phyloP scores from a whole-genome alignment of 768 basidiomycete genomes.

The Suillus weaverae region DNA sequence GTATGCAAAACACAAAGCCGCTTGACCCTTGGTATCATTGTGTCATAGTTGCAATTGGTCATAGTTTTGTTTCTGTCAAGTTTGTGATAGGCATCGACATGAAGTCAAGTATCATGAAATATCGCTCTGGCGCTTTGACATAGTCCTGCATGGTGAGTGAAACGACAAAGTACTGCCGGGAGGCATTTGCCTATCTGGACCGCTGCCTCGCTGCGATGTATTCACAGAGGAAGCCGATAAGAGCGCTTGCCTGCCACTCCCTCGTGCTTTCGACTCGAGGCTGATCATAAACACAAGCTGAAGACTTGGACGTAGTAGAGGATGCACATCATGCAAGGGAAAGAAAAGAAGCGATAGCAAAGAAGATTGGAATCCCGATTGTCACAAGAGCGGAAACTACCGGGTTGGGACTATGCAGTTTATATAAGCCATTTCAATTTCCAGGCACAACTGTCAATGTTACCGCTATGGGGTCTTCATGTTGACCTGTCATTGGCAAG shows the following conservation, averaged over 20 bases:
- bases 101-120: neutral
- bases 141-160: slow-evolving; percentile 5
- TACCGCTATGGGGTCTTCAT: no score
- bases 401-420: neutral
- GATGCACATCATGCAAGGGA: neutral
- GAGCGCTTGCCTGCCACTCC: slow-evolving; percentile 4
- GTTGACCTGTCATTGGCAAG: neutral
- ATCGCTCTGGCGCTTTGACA: neutral
- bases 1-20: slow-evolving; percentile 9
- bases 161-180: neutral
- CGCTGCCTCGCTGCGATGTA: slow-evolving; percentile 3
- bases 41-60: slow-evolving; percentile 5
- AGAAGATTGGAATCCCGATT: neutral
- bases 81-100: slow-evolving; percentile 4
- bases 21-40: slow-evolving; percentile 10
- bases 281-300: neutral
- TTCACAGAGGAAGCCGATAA: slow-evolving; percentile 13
- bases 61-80: neutral
- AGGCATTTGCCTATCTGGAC: slow-evolving; percentile 13
- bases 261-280: slow-evolving; percentile 17
- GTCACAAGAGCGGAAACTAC: neutral
- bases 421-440: neutral
- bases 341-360: neutral
- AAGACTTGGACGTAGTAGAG: neutral
- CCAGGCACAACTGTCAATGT: no score